phyloP scores from a whole-genome alignment of 768 basidiomycete genomes.

The Mycena metata region DNA sequence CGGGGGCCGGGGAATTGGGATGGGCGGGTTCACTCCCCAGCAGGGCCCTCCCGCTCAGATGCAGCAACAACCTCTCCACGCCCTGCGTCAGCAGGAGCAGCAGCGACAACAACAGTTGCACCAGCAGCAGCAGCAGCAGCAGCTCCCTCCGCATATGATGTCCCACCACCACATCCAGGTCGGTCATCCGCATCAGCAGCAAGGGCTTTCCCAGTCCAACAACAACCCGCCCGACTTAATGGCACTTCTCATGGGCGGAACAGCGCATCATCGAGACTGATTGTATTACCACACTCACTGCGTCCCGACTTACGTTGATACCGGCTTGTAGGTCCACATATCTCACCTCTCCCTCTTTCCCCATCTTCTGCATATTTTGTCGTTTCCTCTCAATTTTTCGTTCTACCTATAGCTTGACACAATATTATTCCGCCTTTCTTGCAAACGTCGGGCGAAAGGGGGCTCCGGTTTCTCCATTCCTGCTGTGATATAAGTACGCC shows the following conservation, averaged over 20 bases:
- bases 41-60: constrained; percentile 59
- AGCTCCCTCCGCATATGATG: constrained; percentile 68
- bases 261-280: constrained; percentile 68
- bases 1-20: constrained; percentile 58
- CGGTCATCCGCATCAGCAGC: constrained; percentile 73
- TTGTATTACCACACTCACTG: constrained; percentile 21
- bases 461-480: constrained; percentile 5
- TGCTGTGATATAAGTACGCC: constrained; percentile 5
- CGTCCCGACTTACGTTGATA: constrained; percentile 14
- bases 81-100: constrained; percentile 60
- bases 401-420: constrained; percentile 12
- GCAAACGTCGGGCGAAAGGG: constrained; percentile 3
- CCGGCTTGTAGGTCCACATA: constrained; percentile 30
- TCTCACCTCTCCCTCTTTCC: constrained; percentile 1
- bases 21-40: constrained; percentile 61
- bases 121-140: constrained; percentile 56
- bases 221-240: constrained; percentile 81
- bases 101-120: constrained; percentile 52
- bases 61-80: constrained; percentile 58
- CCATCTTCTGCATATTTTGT: constrained; percentile 27
- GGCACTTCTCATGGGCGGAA: constrained; percentile 84
- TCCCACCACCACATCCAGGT: constrained; percentile 54
- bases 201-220: constrained; percentile 61
- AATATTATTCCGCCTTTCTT: constrained; percentile 30
- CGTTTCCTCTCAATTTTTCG: constrained; percentile 7